phyloP scores from a whole-genome alignment of 176 grass and related monocot species.

The Paspalum vaginatum region DNA sequence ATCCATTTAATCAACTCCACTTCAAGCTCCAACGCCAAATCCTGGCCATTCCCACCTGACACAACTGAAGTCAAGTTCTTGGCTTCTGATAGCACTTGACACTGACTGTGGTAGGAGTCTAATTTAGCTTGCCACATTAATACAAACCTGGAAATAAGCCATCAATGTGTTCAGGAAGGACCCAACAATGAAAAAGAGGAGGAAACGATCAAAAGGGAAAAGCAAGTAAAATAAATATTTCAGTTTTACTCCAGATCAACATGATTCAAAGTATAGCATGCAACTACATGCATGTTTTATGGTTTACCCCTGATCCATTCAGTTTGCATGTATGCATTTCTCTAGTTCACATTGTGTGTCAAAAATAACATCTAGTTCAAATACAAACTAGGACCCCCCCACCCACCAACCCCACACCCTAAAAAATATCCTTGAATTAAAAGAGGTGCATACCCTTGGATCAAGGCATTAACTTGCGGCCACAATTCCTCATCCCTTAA shows the following conservation, averaged over 20 bases:
- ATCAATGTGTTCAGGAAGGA: constrained; percentile 10
- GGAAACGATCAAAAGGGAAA: not conserved
- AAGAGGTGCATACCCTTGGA: constrained; percentile 65
- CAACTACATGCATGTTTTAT: not conserved
- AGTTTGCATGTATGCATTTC: not conserved
- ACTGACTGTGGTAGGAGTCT: constrained; percentile 67
- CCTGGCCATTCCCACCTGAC: constrained; percentile 40
- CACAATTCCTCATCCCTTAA: constrained; percentile 84
- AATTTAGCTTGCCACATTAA: constrained; percentile 88
- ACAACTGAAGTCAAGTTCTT: constrained; percentile 55
- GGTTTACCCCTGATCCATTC: not conserved
- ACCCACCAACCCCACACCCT: no score
- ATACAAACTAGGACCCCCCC: not conserved
- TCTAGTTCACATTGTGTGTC: not conserved
- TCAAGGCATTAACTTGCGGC: constrained; percentile 66
- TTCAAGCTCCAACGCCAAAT: constrained; percentile 65
- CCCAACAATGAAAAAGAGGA: not conserved
- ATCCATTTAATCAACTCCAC: constrained; percentile 91
- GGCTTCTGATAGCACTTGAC: constrained; percentile 59
- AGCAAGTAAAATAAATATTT: not conserved
- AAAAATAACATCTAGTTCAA: not conserved
- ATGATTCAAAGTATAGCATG: not conserved
- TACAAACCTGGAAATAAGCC: constrained; percentile 59
- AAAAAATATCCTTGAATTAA: not conserved
- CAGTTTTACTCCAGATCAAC: not conserved